phyloP scores from a whole-genome alignment of 805 yeast genomes.

The Clavispora carvajalis region DNA sequence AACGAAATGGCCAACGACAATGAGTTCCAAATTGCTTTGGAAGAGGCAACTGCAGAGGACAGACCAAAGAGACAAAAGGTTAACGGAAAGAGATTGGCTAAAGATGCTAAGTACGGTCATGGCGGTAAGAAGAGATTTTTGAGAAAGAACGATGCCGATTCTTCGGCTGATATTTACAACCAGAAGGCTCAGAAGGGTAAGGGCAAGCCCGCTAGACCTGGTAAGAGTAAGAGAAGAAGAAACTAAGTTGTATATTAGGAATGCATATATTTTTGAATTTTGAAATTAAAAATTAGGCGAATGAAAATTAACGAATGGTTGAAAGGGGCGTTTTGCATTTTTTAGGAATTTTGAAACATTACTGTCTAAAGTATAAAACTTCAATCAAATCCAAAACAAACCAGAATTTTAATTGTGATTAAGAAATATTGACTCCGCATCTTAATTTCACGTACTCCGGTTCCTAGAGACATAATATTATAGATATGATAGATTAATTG shows the following conservation, averaged over 20 bases:
- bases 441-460: no score
- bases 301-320: no score
- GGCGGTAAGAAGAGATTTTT: conserved; percentile 76
- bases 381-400: no score
- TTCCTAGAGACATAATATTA: no score
- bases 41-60: conserved; percentile 74
- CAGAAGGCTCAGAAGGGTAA: conserved; percentile 14
- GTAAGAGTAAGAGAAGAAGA: conserved; percentile 34
- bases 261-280: not conserved
- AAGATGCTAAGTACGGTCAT: conserved; percentile 66
- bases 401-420: no score
- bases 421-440: no score
- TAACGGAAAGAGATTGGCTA: conserved; percentile 62
- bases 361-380: no score
- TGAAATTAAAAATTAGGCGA: not conserved
- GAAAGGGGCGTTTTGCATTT: no score
- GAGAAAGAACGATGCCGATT: conserved; percentile 67
- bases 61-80: conserved; percentile 48
- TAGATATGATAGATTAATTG: no score
- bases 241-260: conserved; percentile 6
- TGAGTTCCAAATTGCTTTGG: conserved; percentile 82
- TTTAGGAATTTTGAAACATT: no score
- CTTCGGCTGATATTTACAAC: conserved; percentile 54
- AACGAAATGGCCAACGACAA: conserved; percentile 68
- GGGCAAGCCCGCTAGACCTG: conserved; percentile 34